phyloP scores from a whole-genome alignment of 2,329 filamentous ascomycete genomes.

The Verticillium isaacii region DNA sequence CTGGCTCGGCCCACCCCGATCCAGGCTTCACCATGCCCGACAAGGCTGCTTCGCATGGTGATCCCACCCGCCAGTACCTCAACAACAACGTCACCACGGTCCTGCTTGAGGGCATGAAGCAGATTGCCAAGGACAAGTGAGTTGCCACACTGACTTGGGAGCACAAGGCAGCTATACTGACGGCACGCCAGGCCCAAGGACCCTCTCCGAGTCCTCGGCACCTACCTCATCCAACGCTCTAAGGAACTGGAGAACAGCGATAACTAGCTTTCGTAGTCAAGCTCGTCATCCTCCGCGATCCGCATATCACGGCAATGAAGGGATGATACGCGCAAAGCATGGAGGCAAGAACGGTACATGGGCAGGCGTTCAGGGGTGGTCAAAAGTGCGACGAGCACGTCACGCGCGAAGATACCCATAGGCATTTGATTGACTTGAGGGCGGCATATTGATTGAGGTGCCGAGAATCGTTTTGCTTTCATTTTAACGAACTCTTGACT shows the following conservation, averaged over 20 bases:
- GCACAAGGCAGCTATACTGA: neutral
- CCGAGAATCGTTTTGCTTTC: conserved; percentile 1
- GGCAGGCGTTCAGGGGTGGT: neutral
- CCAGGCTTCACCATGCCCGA: conserved; percentile 48
- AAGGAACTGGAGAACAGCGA: conserved; percentile 52
- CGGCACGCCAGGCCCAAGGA: conserved; percentile 50
- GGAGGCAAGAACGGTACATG: neutral
- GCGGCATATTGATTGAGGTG: conserved; percentile 1
- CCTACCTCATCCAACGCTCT: conserved; percentile 65
- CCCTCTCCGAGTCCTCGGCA: conserved; percentile 63
- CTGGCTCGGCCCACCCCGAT: conserved; percentile 54
- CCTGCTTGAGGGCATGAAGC: conserved; percentile 71
- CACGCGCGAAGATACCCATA: neutral
- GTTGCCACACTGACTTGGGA: conserved; percentile 23
- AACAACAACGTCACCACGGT: conserved; percentile 66
- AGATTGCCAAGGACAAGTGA: conserved; percentile 65
- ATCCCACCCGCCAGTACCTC: conserved; percentile 64
- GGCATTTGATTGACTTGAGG: neutral
- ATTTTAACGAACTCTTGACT: neutral
- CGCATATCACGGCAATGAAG: neutral
- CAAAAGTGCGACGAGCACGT: neutral
- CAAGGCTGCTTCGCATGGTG: conserved; percentile 60
- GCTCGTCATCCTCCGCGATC: no score
- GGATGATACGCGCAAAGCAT: conserved; percentile 2
- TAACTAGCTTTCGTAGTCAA: neutral